Conservation (phyloP, 805 yeast species). For the Zygosaccharomyces pseudorouxii region DNA sequence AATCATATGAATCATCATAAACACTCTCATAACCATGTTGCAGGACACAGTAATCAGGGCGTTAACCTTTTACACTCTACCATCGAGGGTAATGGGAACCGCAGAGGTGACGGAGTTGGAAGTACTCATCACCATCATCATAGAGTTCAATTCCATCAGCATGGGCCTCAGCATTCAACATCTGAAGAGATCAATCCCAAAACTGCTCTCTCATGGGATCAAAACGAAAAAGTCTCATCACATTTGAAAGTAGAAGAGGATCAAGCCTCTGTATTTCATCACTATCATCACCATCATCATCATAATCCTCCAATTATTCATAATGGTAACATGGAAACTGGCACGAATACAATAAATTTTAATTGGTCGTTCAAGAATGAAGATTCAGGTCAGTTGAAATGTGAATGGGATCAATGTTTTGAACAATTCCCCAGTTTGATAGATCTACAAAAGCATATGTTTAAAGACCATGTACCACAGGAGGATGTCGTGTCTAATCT, state of each 20-base stretch:
- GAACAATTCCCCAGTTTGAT: constrained; percentile 38
- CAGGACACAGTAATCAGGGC: constrained; percentile 7
- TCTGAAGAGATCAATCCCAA: not conserved
- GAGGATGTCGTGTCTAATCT: constrained; percentile 14
- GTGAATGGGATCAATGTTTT: constrained; percentile 69
- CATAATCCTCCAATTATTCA: constrained; percentile 1
- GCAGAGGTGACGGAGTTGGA: not conserved
- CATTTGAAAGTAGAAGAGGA: constrained; percentile 8
- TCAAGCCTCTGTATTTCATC: constrained; percentile 2
- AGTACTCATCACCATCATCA: constrained; percentile 38
- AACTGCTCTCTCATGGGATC: not conserved
- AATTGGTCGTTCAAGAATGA: constrained; percentile 39
- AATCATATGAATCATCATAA: constrained; percentile 29
- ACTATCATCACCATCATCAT: constrained; percentile 8
- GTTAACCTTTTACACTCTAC: constrained; percentile 16
- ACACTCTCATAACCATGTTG: constrained; percentile 11
- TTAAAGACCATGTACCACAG: constrained; percentile 43
- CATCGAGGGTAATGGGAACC: constrained; percentile 4
- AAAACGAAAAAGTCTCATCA: not conserved
- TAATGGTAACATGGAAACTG: not conserved
- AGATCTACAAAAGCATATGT: constrained; percentile 49
- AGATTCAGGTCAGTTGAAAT: constrained; percentile 34
- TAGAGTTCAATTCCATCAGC: constrained; percentile 37
- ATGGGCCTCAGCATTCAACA: constrained; percentile 8
- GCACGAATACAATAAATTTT: constrained; percentile 36